These are phyloP conservation scores for Kuraishia borneana DNA, from an alignment of 805 yeast species.

Conservation along the genomic window DNA sequence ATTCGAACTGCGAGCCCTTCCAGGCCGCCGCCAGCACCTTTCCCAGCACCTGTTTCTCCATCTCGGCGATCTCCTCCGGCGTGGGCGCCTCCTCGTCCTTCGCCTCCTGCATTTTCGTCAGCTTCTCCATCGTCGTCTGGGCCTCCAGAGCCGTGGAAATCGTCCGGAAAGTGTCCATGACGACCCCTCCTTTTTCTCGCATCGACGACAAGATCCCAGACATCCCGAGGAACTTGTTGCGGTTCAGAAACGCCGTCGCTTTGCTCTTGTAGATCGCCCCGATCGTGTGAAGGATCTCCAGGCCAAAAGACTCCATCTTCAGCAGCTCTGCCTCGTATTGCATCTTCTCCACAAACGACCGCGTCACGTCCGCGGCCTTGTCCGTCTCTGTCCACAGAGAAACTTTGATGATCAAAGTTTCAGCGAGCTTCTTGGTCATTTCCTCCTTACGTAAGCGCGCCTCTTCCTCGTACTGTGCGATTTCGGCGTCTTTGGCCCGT, in stretches of 20 bases:
- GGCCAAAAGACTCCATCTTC: slow-evolving; percentile 92
- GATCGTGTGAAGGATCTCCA: slow-evolving; percentile 74
- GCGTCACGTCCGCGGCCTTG: slow-evolving; percentile 48
- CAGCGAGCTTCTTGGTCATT: slow-evolving; percentile 37
- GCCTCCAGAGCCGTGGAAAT: slow-evolving; percentile 83
- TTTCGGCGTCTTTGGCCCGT: slow-evolving; percentile 35
- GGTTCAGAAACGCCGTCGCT: slow-evolving; percentile 60
- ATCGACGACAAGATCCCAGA: slow-evolving; percentile 74
- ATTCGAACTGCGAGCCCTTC: slow-evolving; percentile 87
- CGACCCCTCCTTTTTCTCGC: slow-evolving; percentile 74
- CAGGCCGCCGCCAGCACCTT: slow-evolving; percentile 90
- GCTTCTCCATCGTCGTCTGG: slow-evolving; percentile 63
- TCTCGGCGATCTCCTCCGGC: slow-evolving; percentile 53
- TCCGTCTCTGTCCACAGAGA: slow-evolving; percentile 42
- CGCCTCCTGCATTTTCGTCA: slow-evolving; percentile 58
- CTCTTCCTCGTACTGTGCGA: slow-evolving; percentile 67
- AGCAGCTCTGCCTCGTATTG: slow-evolving; percentile 61
- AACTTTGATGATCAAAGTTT: slow-evolving; percentile 36
- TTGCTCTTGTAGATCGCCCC: slow-evolving; percentile 71
- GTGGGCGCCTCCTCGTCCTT: slow-evolving; percentile 26
- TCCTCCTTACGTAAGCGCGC: slow-evolving; percentile 48
- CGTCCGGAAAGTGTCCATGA: slow-evolving; percentile 76
- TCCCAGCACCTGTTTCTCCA: slow-evolving; percentile 76
- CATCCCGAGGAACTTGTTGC: slow-evolving; percentile 78
- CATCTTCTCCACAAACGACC: slow-evolving; percentile 41